phyloP scores from a whole-genome alignment of 2,329 filamentous ascomycete genomes.

The Xylariaceae sp. region DNA sequence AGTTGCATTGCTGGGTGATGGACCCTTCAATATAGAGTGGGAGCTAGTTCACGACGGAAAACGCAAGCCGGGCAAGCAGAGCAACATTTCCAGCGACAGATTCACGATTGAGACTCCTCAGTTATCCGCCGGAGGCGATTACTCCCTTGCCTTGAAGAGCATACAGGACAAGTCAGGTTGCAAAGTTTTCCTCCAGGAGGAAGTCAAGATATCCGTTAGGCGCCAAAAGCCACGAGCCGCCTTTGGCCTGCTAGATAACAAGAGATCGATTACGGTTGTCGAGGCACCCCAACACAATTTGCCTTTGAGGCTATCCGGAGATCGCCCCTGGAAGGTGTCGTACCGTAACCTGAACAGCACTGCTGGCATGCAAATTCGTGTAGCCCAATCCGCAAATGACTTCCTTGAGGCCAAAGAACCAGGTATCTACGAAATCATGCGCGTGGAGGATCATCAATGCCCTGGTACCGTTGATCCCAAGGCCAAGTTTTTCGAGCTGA shows the following conservation, averaged over 20 bases:
- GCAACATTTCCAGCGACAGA: slow-evolving; percentile 57
- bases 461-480: slow-evolving; percentile 73
- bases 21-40: slow-evolving; percentile 86
- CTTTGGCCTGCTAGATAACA: slow-evolving; percentile 83
- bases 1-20: slow-evolving; percentile 72
- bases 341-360: slow-evolving; percentile 65
- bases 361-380: slow-evolving; percentile 33
- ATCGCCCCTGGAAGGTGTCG: slow-evolving; percentile 75
- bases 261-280: slow-evolving; percentile 67
- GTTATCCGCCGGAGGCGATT: slow-evolving; percentile 79
- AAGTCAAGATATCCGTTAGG: slow-evolving; percentile 78
- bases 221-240: slow-evolving; percentile 81
- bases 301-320: slow-evolving; percentile 80
- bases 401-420: slow-evolving; percentile 59
- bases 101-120: slow-evolving; percentile 72
- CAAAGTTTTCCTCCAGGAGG: slow-evolving; percentile 79
- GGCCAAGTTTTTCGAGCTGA: slow-evolving; percentile 71
- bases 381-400: slow-evolving; percentile 55
- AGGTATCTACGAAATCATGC: slow-evolving; percentile 75
- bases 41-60: slow-evolving; percentile 88
- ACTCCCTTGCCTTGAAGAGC: slow-evolving; percentile 78
- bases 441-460: slow-evolving; percentile 74
- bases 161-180: slow-evolving; percentile 84
- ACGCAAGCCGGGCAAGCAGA: slow-evolving; percentile 63
- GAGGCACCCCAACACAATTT: slow-evolving; percentile 71